Evolutionary conservation across 768 basidiomycete species (phyloP).

Genomic region (Gymnopilus dilepis): DNA sequence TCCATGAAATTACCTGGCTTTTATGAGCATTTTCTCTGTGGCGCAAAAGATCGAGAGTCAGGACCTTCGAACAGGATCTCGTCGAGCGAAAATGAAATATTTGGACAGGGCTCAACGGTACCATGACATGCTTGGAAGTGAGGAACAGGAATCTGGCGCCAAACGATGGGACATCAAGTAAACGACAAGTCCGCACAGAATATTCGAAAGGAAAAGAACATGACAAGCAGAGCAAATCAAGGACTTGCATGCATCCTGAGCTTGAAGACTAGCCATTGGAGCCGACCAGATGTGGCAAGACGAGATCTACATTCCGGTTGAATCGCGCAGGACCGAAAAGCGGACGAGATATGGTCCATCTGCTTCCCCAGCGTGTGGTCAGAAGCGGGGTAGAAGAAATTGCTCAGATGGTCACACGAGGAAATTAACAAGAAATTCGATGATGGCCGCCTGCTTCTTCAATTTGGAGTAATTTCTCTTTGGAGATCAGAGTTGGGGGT

Average conservation of each 20-base stretch:
- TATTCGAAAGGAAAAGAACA: conserved; percentile 18
- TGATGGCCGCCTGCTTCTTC: conserved; percentile 5
- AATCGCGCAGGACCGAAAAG: conserved; percentile 26
- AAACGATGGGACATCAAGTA: conserved; percentile 24
- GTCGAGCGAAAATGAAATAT: conserved; percentile 27
- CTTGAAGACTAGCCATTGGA: conserved; percentile 12
- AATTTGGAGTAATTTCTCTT: conserved; percentile 12
- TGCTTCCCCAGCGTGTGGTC: conserved; percentile 12
- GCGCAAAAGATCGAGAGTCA: conserved; percentile 16
- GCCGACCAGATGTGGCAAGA: conserved; percentile 12
- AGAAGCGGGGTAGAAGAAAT: conserved; percentile 7
- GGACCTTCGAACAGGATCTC: conserved; percentile 21
- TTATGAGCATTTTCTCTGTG: conserved; percentile 29
- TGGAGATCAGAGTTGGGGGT: conserved; percentile 19
- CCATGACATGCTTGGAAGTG: conserved; percentile 23
- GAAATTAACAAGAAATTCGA: conserved; percentile 14
- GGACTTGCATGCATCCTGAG: conserved; percentile 16
- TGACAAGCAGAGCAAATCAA: conserved; percentile 20
- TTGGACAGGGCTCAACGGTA: conserved; percentile 21
- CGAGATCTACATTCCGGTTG: conserved; percentile 27
- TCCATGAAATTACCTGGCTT: conserved; percentile 6
- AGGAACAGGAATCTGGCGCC: conserved; percentile 18
- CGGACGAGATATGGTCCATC: conserved; percentile 1
- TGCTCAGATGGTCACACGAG: conserved; percentile 2
- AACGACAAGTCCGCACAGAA: conserved; percentile 29